Base-by-base conservation (phyloP, 208 protist genomes). In the Crithidia expoeki region DNA sequence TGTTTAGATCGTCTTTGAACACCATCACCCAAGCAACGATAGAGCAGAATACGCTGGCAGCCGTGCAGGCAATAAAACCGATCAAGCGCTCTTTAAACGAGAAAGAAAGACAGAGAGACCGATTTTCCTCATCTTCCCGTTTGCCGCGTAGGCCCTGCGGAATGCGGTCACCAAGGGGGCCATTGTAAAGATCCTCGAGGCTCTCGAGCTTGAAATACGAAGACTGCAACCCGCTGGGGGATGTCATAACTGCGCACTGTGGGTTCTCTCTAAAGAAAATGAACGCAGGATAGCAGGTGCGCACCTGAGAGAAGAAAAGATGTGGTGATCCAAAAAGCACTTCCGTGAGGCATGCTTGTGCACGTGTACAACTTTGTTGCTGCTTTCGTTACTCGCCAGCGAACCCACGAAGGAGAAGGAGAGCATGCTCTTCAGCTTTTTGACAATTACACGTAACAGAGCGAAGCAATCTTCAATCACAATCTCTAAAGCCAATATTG, bases 21-120 rank as follows among this genome's bases (percentile, higher is more conserved):
- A 88, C 66, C 25, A 85, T 46, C 0, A 92, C 51, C 80, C 83
- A 90, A 6, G 87, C 68, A 33, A 93, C 64, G 27, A 92, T 80
- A 14, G 79, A 79, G 47, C 93, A 74, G 7, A 93, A 30, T 17
- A 89, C 68, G n/a, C 76, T 77, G 49, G 86, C 47, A 3, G 36
- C 67, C 59, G 81, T 17, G 25, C 83, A 87, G 9, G 70, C 70
- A 21, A 27, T 38, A 55, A 90, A 95, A 23, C 79, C 81, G 27
- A 92, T 85, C 4, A 89, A 30, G 16, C 87, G 83, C 53, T 93
- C 75, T 36, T 83, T 77, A 38, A 86, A 89, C 38, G 72, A 71
- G 28, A 93, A 57, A 9, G 79, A 84, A 2, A 76, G 79, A 61
- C 65, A 87, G 34, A 89, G 33, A 5, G 40, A 61, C 32, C 58